Conservation (phyloP, 257 asterid species). For the Fraxinus pennsylvanica region DNA sequence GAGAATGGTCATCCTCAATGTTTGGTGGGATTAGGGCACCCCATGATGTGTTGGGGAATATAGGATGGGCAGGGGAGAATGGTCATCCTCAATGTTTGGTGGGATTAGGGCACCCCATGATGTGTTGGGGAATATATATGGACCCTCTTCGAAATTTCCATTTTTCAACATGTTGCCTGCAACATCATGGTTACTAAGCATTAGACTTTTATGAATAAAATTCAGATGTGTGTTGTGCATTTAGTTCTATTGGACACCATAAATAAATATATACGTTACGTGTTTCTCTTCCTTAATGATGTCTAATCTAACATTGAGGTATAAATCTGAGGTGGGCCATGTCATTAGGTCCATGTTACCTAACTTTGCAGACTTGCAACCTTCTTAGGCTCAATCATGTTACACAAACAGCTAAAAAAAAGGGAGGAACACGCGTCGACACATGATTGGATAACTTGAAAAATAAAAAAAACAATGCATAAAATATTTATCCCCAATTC, state of each 20-base stretch:
- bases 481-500: neutral
- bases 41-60: slow-evolving; percentile 59
- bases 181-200: neutral
- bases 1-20: slow-evolving; percentile 55
- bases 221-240: too few relatives aligned
- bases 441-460: too few relatives aligned
- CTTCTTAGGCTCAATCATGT: neutral
- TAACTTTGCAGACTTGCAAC: too few relatives aligned
- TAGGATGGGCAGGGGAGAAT: slow-evolving; percentile 35
- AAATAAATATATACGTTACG: too few relatives aligned
- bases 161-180: slow-evolving; percentile 77
- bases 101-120: slow-evolving; percentile 73
- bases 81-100: slow-evolving; percentile 73
- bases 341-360: too few relatives aligned
- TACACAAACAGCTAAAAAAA: too few relatives aligned
- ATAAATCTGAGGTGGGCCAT: too few relatives aligned
- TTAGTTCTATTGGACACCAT: too few relatives aligned
- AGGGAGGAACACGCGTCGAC: too few relatives aligned
- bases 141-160: slow-evolving; percentile 86
- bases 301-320: too few relatives aligned
- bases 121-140: slow-evolving; percentile 68
- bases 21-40: slow-evolving; percentile 82
- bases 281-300: too few relatives aligned
- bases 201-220: neutral
- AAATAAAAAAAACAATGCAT: too few relatives aligned